Evolutionary conservation across 495 filamentous ascomycete species (phyloP).

Genomic region (Tuber aestivum): DNA sequence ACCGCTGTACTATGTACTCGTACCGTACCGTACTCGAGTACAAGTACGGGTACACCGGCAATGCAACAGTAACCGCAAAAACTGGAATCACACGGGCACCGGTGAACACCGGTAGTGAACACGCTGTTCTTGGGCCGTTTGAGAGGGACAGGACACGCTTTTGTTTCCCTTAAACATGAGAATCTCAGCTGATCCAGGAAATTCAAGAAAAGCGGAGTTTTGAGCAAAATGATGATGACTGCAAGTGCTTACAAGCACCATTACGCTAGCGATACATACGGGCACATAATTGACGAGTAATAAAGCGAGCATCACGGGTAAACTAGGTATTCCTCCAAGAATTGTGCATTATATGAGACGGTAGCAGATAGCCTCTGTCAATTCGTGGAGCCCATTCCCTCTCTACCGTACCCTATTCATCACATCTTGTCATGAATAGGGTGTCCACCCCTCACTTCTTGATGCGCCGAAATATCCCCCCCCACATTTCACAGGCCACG

Average conservation of each 20-base stretch:
- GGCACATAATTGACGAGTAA: background rate
- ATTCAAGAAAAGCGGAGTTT: background rate
- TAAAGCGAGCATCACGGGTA: background rate
- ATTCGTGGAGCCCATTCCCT: background rate
- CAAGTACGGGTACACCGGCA: too few species aligned
- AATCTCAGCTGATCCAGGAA: background rate
- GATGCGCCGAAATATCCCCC: background rate
- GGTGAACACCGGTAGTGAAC: too few species aligned
- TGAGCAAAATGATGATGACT: background rate
- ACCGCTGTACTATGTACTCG: too few species aligned
- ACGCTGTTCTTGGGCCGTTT: background rate
- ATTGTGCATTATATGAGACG: background rate
- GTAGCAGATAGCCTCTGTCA: background rate
- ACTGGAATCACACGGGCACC: too few species aligned
- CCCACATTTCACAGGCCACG: background rate
- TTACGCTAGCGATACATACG: background rate
- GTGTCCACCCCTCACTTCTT: background rate
- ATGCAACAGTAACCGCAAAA: background rate
- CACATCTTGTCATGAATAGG: background rate
- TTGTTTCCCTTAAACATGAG: background rate
- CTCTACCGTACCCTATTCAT: background rate
- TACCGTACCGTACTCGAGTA: too few species aligned
- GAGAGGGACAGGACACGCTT: background rate
- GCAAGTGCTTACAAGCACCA: background rate
- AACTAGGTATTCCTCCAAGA: background rate